A percentile compares a stretch with the other conserved stretches of the same genome.
phyloP scores from a whole-genome alignment of 2,329 filamentous ascomycete genomes.

The Pseudovirgaria hyperparasitica region DNA sequence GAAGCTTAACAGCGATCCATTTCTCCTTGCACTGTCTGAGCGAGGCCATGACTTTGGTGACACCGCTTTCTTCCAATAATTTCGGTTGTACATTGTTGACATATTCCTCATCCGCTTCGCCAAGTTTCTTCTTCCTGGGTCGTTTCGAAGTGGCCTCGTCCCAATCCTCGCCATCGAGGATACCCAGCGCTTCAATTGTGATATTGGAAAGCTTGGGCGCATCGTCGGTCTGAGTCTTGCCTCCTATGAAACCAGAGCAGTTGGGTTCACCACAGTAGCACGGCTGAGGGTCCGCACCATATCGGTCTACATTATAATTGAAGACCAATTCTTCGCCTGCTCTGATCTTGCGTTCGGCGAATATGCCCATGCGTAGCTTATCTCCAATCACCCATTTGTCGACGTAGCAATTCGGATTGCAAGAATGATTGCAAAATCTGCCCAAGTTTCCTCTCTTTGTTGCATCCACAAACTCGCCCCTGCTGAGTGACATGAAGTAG shows the following conservation, averaged over 20 bases:
- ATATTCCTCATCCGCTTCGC: conserved; percentile 90
- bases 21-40: conserved; percentile 98
- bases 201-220: conserved; percentile 82
- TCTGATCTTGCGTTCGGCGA: conserved; percentile 72
- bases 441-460: conserved; percentile 94
- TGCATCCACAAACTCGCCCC: conserved; percentile 93
- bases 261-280: conserved; percentile 94
- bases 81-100: conserved; percentile 77
- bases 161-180: conserved; percentile 87
- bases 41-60: conserved; percentile 90
- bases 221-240: conserved; percentile 93
- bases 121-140: conserved; percentile 80
- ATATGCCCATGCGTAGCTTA: conserved; percentile 98
- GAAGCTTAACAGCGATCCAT: conserved; percentile 94
- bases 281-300: conserved; percentile 89
- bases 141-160: conserved; percentile 82
- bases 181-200: conserved; percentile 88
- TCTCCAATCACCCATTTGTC: conserved; percentile 99
- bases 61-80: conserved; percentile 66
- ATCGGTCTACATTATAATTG: conserved; percentile 98
- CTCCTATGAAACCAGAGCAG: conserved; percentile 91
- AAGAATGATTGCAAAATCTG: conserved; percentile 97
- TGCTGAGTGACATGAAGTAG: conserved; percentile 98
- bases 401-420: conserved; percentile 96
- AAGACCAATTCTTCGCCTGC: conserved; percentile 93